Percentiles rank a stretch among this genome's conserved stretches.
These are phyloP conservation scores for Chaetomium sp. DNA, from an alignment of 2,329 filamentous ascomycete species.

Conservation along the genomic window DNA sequence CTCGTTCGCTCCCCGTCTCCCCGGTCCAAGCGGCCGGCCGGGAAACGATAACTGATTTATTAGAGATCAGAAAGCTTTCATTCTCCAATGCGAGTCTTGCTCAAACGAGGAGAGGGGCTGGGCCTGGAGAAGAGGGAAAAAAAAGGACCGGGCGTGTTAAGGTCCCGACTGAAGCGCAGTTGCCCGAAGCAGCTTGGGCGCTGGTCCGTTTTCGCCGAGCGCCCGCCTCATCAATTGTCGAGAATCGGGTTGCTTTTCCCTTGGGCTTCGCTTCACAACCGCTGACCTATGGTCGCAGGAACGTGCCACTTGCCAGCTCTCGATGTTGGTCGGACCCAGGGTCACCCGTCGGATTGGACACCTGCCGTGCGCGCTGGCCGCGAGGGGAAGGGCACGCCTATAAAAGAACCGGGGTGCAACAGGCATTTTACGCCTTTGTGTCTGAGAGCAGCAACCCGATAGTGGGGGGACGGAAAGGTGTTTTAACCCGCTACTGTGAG, in stretches of 20 bases:
- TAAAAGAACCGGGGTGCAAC: not conserved
- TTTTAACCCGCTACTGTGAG: not conserved
- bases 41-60: too few relatives aligned
- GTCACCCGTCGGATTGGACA: slow-evolving; percentile 12
- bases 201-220: not conserved
- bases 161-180: not conserved
- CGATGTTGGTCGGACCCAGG: slow-evolving; percentile 4
- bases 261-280: slow-evolving; percentile 1
- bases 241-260: not conserved
- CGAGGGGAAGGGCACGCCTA: not conserved
- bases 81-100: not conserved
- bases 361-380: not conserved
- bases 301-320: slow-evolving; percentile 3
- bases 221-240: not conserved
- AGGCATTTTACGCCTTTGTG: slow-evolving; percentile 4
- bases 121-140: too few relatives aligned
- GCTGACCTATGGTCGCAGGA: not conserved
- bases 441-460: not conserved
- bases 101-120: not conserved
- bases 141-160: too few relatives aligned
- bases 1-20: not conserved
- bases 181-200: not conserved
- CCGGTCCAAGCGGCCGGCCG: not conserved
- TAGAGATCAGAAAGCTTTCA: too few relatives aligned
- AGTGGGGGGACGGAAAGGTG: not conserved